These are phyloP conservation scores for Kodamaea sp. DNA, from an alignment of 1,139 yeast species.

Conservation along the genomic window DNA sequence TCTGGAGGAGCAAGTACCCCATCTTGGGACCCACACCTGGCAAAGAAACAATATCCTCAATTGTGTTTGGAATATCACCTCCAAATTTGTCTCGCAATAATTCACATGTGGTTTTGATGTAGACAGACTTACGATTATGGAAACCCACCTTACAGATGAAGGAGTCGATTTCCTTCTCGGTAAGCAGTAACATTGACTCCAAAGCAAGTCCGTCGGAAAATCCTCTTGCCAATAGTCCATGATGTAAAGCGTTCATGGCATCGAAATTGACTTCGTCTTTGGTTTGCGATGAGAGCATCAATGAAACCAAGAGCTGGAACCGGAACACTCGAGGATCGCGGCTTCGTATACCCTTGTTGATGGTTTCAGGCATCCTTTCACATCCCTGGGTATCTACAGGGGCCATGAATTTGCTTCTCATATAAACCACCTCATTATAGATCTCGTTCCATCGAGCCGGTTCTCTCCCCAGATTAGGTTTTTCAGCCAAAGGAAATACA, in stretches of 20 bases:
- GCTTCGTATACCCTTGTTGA: slow-evolving; percentile 29
- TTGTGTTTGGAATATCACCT: slow-evolving; percentile 71
- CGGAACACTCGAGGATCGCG: slow-evolving; percentile 50
- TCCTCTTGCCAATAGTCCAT: slow-evolving; percentile 35
- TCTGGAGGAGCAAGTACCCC: slow-evolving; percentile 81
- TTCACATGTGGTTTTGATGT: slow-evolving; percentile 61
- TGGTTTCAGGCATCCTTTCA: slow-evolving; percentile 64
- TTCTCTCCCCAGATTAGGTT: slow-evolving; percentile 3
- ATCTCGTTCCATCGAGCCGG: slow-evolving; percentile 47
- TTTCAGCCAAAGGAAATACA: slow-evolving; percentile 9
- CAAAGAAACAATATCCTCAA: slow-evolving; percentile 62
- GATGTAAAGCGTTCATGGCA: slow-evolving; percentile 67
- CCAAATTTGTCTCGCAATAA: slow-evolving; percentile 51
- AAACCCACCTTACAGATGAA: slow-evolving; percentile 84
- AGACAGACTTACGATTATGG: slow-evolving; percentile 75
- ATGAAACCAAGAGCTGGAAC: slow-evolving; percentile 72
- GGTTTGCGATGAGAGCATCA: slow-evolving; percentile 91
- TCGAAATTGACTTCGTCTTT: slow-evolving; percentile 81
- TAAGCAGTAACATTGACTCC: slow-evolving; percentile 39
- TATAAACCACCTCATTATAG: slow-evolving; percentile 60
- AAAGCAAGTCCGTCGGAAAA: slow-evolving; percentile 33
- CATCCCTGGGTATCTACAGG: slow-evolving; percentile 94
- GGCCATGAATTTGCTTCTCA: slow-evolving; percentile 64
- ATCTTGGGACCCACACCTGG: slow-evolving; percentile 98
- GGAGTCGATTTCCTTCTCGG: slow-evolving; percentile 59